phyloP scores from a whole-genome alignment of 805 yeast genomes.

The Metschnikowia sp. region DNA sequence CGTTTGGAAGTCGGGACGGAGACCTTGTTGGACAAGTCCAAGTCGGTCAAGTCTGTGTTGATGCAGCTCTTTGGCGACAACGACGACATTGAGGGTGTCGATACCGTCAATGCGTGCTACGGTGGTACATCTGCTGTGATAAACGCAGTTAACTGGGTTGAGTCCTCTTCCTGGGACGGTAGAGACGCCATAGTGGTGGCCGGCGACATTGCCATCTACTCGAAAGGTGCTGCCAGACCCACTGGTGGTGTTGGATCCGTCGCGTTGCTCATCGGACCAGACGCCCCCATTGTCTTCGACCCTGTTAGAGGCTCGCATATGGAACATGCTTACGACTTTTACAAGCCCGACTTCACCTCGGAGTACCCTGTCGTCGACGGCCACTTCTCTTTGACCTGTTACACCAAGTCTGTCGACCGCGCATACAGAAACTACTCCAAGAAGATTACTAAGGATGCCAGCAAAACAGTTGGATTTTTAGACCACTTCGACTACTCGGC shows the following conservation, averaged over 20 bases:
- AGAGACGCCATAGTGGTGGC: conserved; percentile 95
- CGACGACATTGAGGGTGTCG: conserved; percentile 91
- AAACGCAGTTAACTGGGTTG: conserved; percentile 94
- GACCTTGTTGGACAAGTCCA: conserved; percentile 93
- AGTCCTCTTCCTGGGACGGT: conserved; percentile 96
- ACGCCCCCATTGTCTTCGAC: conserved; percentile 94
- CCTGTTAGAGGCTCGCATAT: conserved; percentile 85
- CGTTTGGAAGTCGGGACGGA: conserved; percentile 98
- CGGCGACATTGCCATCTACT: conserved; percentile 97
- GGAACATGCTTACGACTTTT: conserved; percentile 97
- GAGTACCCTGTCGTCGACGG: conserved; percentile 99
- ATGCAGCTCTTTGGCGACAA: conserved; percentile 91
- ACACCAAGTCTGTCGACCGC: conserved; percentile 87
- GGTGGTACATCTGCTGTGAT: conserved; percentile 96
- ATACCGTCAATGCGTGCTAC: conserved; percentile 94
- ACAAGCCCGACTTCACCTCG: conserved; percentile 93
- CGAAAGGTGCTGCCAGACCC: conserved; percentile 97
- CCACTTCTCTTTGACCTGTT: conserved; percentile 90
- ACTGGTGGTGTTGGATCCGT: conserved; percentile 99
- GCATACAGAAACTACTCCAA: conserved; percentile 80
- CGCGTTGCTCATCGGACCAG: conserved; percentile 93
- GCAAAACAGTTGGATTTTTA: conserved; percentile 53
- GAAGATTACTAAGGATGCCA: conserved; percentile 54
- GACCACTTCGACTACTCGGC: conserved; percentile 85
- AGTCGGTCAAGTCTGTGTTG: conserved; percentile 91